A percentile compares a stretch with the other conserved stretches of the same genome.
phyloP scores from a whole-genome alignment of 345 rosid species.

The Pugionium cornutum region DNA sequence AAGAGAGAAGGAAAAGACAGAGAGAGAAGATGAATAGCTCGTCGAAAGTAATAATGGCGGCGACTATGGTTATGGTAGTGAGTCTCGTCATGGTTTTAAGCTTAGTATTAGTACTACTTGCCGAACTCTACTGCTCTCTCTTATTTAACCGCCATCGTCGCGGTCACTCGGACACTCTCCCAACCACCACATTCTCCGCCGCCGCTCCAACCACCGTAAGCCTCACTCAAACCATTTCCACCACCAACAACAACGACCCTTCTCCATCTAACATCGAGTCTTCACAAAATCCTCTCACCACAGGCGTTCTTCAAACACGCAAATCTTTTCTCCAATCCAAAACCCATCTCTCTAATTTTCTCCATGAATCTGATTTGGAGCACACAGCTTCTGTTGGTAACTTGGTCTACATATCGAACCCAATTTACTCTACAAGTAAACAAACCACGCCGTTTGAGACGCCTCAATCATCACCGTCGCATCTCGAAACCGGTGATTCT shows the following conservation, averaged over 20 bases:
- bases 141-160: constrained; percentile 55
- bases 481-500: constrained; percentile 45
- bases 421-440: constrained; percentile 58
- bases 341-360: constrained; percentile 33
- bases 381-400: constrained; percentile 37
- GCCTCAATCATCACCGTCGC: constrained; percentile 78
- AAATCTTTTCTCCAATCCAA: constrained; percentile 50
- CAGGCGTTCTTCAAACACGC: constrained; percentile 45
- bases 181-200: constrained; percentile 28
- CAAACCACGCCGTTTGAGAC: constrained; percentile 73
- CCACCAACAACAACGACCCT: neutral
- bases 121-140: constrained; percentile 50
- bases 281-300: constrained; percentile 42
- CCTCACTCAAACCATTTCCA: neutral
- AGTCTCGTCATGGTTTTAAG: constrained; percentile 71
- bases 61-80: constrained; percentile 77
- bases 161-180: constrained; percentile 36
- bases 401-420: constrained; percentile 80
- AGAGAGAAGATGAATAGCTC: constrained; percentile 62
- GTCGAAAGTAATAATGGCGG: constrained; percentile 81
- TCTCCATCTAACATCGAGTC: constrained; percentile 34
- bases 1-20: constrained; percentile 4
- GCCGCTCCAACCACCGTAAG: constrained; percentile 26
- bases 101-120: constrained; percentile 60
- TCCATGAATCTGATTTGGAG: constrained; percentile 36